Base-by-base conservation (phyloP, 2,329 filamentous ascomycete species). In the Aspergillus bombycis region DNA sequence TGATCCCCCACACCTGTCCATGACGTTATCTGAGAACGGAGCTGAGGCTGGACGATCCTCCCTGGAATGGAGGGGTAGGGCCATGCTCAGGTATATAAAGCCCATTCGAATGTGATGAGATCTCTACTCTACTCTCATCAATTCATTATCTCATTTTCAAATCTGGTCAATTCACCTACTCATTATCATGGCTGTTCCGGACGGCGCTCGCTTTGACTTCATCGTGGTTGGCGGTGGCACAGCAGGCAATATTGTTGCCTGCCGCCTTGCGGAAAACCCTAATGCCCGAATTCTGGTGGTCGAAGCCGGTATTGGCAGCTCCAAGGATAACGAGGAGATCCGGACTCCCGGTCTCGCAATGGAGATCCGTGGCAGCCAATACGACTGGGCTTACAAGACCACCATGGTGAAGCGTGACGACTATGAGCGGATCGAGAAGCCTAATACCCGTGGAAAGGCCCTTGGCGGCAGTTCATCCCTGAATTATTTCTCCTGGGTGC, bases 401-500 rank as follows among this genome's bases (percentile, higher is more conserved):
- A 87, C 85, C 32, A 83, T 89, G 76, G 82, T 89, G 70, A 81
- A 87, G 56, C 71, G 72, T 21, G 69, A 72, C 14, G 72, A 89
- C 68, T 89, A 88, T 70, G 83, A 84, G 57, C 84, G 86, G 11
- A 78, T 88, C 43, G 86, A 89, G 71, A 88, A 88, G 77, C 86
- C 86, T 52, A 88, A 89, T 70, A 88, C 86, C 10, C 82, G 86
- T 46, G 84, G 87, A 10, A 87, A 86, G 74, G 80, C 80, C 2
- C 83, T 89, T 0, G 87, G 87, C 38, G 87, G 87, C 19, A 86
- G 83, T 63, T 84, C 82, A 0, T 84, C 79, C 45, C 72, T 87
- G 55, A 90, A 90, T 75, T 90, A 89, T 72, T 88, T 85, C 74
- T 88, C 86, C 16, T 89, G 87, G 87, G 80, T 88, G 5, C 85